Base-by-base conservation (phyloP, 345 rosid genomes). In the Populus davidiana region DNA sequence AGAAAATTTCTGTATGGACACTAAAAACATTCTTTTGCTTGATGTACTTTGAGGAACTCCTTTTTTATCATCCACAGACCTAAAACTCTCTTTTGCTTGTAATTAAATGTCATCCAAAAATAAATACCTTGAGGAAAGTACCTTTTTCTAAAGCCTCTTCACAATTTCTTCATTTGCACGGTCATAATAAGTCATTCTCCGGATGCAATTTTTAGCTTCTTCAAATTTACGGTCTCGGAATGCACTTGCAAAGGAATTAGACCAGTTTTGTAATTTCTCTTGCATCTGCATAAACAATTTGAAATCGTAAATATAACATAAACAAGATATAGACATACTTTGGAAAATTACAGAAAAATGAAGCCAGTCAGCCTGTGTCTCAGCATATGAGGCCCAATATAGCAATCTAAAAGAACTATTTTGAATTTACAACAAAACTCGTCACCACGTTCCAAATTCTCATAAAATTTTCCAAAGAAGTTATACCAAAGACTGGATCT, bases 131-230 rank as follows among this genome's bases (percentile, higher is more conserved):
- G 27, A n/a, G 65, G 8, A 10, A 52, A 49, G 41, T 74, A 84
- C 83, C 84, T 75, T 63, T 41, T 77, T 77, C 89, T 80, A 91
- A 50, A 92, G 93, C 89, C 87, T 93, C 88, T 87, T 93, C 73
- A 80, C 73, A 61, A 93, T 93, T 86, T 95, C 97, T 88, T 93
- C 98, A 49, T 78, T 86, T 33, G 87, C 91, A 44, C 97, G 91
- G 61, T 83, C 85, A 71, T 95, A 95, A 80, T 95, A 95, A 74
- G 91, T 92, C 99, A 92, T 93, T 81, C 96, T 92, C 79, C 86
- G 89, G 80, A 92, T 87, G 76, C 93, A 93, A 70, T 72, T 70
- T 61, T 70, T 71, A 76, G 98, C 96, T 78, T 90, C 98, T 76
- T 88, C 93, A 83, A 82, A 92, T 70, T 84, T 90, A 75, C 47